A percentile compares a stretch with the other conserved stretches of the same genome.
Conservation (phyloP, 2,329 filamentous ascomycete genomes). For the Phaeophleospora eucalypticola region DNA sequence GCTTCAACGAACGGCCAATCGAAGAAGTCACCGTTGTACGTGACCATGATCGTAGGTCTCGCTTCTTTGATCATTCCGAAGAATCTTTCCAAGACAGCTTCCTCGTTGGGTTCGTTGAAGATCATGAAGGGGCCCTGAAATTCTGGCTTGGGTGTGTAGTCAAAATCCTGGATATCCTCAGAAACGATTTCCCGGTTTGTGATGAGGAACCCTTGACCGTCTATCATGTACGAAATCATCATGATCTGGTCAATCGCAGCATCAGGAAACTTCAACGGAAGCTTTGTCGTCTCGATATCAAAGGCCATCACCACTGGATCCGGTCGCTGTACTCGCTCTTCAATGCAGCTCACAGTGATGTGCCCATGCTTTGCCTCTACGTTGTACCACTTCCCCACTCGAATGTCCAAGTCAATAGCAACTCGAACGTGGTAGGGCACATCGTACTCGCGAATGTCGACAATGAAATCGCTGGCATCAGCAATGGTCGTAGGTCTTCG, state of each 20-base stretch:
- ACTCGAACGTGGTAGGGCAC: constrained; percentile 99
- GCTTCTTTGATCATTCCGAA: constrained; percentile 95
- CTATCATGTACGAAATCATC: constrained; percentile 99
- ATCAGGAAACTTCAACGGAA: constrained; percentile 94
- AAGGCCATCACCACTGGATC: constrained; percentile 98
- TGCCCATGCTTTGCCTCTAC: constrained; percentile 91
- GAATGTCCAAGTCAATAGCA: constrained; percentile 91
- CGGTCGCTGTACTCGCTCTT: constrained; percentile 81
- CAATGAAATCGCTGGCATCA: constrained; percentile 93
- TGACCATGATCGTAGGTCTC: constrained; percentile 91
- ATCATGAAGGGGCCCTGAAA: constrained; percentile 95
- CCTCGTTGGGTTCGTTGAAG: constrained; percentile 96
- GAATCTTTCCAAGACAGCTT: constrained; percentile 80
- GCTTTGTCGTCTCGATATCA: constrained; percentile 96
- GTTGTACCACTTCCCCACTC: constrained; percentile 94
- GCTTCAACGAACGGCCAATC: constrained; percentile 99
- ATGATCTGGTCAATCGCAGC: constrained; percentile 93
- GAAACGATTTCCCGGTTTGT: constrained; percentile 97
- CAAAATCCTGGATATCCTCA: constrained; percentile 94
- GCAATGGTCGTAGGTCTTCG: constrained; percentile 69
- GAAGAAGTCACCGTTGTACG: constrained; percentile 99
- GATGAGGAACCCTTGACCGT: constrained; percentile 94
- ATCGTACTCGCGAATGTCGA: constrained; percentile 98
- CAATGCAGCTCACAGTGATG: constrained; percentile 76
- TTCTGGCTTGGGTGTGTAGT: constrained; percentile 96